Base-by-base conservation (phyloP, 257 asterid genomes). In the Euphrasia confusa region DNA sequence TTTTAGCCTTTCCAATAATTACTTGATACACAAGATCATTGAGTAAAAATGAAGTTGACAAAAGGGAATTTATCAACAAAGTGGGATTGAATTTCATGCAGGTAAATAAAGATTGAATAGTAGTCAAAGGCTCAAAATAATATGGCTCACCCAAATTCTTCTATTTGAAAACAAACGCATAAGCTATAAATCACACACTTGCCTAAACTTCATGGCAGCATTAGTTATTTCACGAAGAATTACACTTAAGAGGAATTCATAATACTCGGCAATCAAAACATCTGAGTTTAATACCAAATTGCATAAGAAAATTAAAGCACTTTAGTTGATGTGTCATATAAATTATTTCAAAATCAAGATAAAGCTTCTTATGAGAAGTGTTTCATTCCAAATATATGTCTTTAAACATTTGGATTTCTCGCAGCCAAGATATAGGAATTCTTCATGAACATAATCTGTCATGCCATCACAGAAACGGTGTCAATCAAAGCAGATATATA, bases 401-500 rank as follows among this genome's bases (percentile, higher is more conserved):
- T 14, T 15, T 50, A 49, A 37, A 50, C 56, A 50, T 50, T 50
- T 50, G 56, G 21, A 17, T 50, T 17, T 50, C 56, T 14, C 52
- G 18, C 28, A 50, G 56, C 56, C 56, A 50, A 50, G 56, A 50
- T 17, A 50, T 50, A 14, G 18, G 8, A 13, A 21, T 50, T 18
- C 56, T 7, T 8, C 56, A 2, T 2, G 11, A 17, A 17, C 17
- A 6, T 0, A 17, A 14, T 50, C 28, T 18, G 56, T 50, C 28
- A 18, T 17, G 56, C 21, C 56, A 50, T 14, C 56, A 50, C 28
- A 50, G 15, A 50, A 50, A 17, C 18, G 56, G 56, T 15, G 56
- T 50, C 56, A 50, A 49, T 50, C 27, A 50, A 50, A 50, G 56
- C 56, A 50, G 56, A 50, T 50, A 50, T 50, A 8, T 50, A 50